A percentile compares a stretch with the other conserved stretches of the same genome.
phyloP scores from a whole-genome alignment of 371 early-diverging fungal species.

The Lichtheimia ornata region DNA sequence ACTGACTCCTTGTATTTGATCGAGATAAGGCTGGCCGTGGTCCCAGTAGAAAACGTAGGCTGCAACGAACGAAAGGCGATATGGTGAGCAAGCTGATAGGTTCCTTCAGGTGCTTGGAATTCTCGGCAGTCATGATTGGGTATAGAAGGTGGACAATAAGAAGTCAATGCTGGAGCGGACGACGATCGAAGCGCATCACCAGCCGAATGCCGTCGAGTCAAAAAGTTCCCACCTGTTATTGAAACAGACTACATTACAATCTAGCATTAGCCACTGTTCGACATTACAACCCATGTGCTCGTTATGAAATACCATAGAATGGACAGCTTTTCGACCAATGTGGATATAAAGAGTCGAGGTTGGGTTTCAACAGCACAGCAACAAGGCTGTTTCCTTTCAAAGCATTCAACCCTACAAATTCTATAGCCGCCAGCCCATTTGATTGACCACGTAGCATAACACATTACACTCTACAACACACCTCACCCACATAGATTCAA shows the following conservation, averaged over 20 bases:
- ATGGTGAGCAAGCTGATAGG: slow-evolving; percentile 50
- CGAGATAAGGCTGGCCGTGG: slow-evolving; percentile 56
- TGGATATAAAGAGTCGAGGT: no score
- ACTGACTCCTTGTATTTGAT: slow-evolving; percentile 60
- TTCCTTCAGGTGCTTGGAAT: slow-evolving; percentile 60
- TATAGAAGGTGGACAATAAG: slow-evolving; percentile 33
- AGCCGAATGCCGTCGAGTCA: slow-evolving; percentile 38
- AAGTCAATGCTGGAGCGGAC: not conserved
- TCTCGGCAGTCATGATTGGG: slow-evolving; percentile 37
- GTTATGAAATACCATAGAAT: no score
- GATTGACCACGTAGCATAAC: no score
- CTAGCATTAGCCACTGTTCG: no score
- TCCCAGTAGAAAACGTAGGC: slow-evolving; percentile 53
- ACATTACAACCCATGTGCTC: no score
- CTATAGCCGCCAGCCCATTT: no score
- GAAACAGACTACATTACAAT: not conserved
- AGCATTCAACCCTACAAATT: no score
- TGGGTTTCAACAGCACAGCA: no score
- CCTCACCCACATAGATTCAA: no score
- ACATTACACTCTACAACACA: no score
- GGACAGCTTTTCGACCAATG: no score
- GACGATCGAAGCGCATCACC: slow-evolving; percentile 34
- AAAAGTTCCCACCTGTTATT: slow-evolving; percentile 20
- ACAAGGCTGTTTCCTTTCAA: no score
- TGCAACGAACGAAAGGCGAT: slow-evolving; percentile 52